Evolutionary conservation across 306 rosid genomes (phyloP), one percentile per base, ranked within the genome.

Genomic region (Spatholobus suberectus): DNA sequence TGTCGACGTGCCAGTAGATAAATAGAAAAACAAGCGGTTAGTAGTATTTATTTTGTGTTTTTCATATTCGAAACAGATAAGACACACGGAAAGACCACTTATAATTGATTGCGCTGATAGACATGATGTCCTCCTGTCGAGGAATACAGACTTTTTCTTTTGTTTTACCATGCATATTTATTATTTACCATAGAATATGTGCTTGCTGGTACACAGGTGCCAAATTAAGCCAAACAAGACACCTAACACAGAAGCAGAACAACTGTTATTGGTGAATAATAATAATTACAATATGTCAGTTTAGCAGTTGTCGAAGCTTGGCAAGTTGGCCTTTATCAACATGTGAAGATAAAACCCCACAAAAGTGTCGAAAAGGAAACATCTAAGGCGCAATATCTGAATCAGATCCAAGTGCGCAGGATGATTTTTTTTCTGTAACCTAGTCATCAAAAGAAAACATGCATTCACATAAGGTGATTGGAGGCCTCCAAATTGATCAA

Each of bases 141-240:
- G 13, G 37, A 35, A 20, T 35, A 20, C 32, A 18, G 13, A 18
- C 47, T 15, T 21, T 24, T 51, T 20, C 7, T 40, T 35, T 43
- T 21, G 7, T 10, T 29, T 46, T 13, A 14, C 23, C 63, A 23
- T 40, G 24, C 70, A 23, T 29, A 49, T n/a, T 10, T 35, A 35
- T 11, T 58, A 10, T 57, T 21, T 55, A 55, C 37, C 67, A 23
- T 23, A 10, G 6, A 73, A 73, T 52, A 37, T 72, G 5, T 23
- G 23, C 18, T 40, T 46, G 49, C 10, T 26, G 79, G 54, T 3
- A 46, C 70, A 38, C 70, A 38, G 12, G 15, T 70, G 26, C 58
- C 61, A 65, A 63, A 81, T 65, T 74, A 18, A 20, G 85, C 18
- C 80, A 82, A 41, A n/a, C 80, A 81, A 72, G 54, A 71, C 32